Evolutionary conservation across 768 basidiomycete genomes (phyloP), one percentile per base, ranked within the genome.

Genomic region (Agrocybe praecox): DNA sequence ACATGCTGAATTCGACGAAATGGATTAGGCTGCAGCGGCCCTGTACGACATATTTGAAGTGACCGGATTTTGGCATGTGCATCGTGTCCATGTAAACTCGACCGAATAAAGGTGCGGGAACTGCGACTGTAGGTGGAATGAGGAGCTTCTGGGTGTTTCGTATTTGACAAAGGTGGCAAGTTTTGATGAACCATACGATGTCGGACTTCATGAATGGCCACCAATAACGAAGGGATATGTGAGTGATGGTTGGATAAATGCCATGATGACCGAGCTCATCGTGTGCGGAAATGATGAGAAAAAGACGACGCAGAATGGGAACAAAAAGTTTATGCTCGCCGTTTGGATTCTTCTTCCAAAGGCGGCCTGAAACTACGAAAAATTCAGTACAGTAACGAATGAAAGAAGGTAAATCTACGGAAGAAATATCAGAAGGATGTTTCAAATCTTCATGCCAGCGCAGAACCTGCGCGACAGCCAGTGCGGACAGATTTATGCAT

Each of bases 61-160:
- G 67, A 1, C 64, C 63, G 0, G 74, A 65, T 0, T 49, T 55
- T 0, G 73, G 76, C 62, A 81, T 71, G 47, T 68, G 62, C 76
- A 81, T 79, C 0, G 73, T 71, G 59, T 81, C 73, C 8, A 76
- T 62, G 36, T 79, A 71, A 0, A 72, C 67, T 32, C 75, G 74
- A 11, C 59, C n/a, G 53, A 76, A 79, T 0, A 75, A 50, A 7
- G 64, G 53, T 0, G 65, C 60, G 2, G 72, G 70, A 1, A 54
- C 40, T 4, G 70, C 52, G 4, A 71, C 64, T 0, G 58, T 59
- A 0, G 66, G 67, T 1, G 65, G 71, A 2, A 70, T 64, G 12
- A 63, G 57, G 12, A 71, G 60, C 11, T 65, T 62, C 21, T 63
- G 50, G 23, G 19, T 67, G 44, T 54, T 56, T 9, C 60, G 61